Evolutionary conservation across 2,329 filamentous ascomycete species (phyloP).

Genomic region (Didymella keratinophila): DNA sequence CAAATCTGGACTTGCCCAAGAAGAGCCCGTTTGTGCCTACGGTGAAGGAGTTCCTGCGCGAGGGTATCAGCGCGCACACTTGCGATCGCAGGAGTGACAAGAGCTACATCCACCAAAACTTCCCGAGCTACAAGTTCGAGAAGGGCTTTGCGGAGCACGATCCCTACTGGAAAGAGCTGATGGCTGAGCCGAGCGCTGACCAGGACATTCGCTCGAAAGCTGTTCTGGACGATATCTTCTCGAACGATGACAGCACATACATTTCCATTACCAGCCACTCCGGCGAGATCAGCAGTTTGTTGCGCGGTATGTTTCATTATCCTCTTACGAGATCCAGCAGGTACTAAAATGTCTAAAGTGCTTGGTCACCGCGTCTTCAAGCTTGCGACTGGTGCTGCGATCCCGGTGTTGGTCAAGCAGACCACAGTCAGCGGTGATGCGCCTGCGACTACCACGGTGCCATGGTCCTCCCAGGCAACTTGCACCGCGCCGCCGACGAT

Average conservation of each 20-base stretch:
- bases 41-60: constrained; percentile 71
- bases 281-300: constrained; percentile 63
- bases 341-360: constrained; percentile 44
- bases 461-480: constrained; percentile 37
- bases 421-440: constrained; percentile 52
- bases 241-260: constrained; percentile 55
- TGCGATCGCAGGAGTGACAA: constrained; percentile 69
- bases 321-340: neutral
- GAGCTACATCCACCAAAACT: constrained; percentile 61
- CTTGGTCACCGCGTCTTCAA: constrained; percentile 68
- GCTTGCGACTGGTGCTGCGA: constrained; percentile 71
- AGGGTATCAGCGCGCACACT: constrained; percentile 72
- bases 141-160: constrained; percentile 67
- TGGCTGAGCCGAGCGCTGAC: constrained; percentile 59
- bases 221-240: constrained; percentile 64
- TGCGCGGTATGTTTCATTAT: constrained; percentile 46
- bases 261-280: constrained; percentile 67
- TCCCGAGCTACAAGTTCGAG: constrained; percentile 66
- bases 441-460: constrained; percentile 42
- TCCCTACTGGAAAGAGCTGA: constrained; percentile 59
- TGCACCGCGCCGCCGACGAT: constrained; percentile 43
- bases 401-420: constrained; percentile 72
- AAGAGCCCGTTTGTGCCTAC: constrained; percentile 63
- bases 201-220: constrained; percentile 57
- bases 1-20: constrained; percentile 60